These are phyloP conservation scores for Sporothrix pallida DNA, from an alignment of 2,329 filamentous ascomycete genomes.

Conservation along the genomic window DNA sequence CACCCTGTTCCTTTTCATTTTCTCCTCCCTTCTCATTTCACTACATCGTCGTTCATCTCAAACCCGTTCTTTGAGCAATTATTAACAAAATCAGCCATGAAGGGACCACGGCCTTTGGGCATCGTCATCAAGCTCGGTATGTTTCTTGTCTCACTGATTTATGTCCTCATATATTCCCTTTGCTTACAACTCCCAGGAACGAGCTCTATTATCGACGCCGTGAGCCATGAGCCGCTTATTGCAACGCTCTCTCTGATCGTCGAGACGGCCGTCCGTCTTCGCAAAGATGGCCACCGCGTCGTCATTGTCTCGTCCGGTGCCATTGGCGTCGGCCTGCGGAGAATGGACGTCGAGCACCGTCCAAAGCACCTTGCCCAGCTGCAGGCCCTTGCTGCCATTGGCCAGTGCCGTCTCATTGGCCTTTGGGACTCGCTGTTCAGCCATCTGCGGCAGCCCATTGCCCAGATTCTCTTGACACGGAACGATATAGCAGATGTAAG, in stretches of 20 bases:
- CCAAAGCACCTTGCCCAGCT: slow-evolving; percentile 90
- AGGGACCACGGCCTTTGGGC: slow-evolving; percentile 68
- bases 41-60: slow-evolving; percentile 25
- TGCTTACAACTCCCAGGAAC: slow-evolving; percentile 68
- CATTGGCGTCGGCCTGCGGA: slow-evolving; percentile 88
- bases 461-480: slow-evolving; percentile 90
- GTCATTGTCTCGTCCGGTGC: slow-evolving; percentile 97
- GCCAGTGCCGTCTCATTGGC: slow-evolving; percentile 92
- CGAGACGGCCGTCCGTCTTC: slow-evolving; percentile 86
- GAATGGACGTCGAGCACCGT: slow-evolving; percentile 85
- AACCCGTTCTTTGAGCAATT: background rate
- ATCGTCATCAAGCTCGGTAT: slow-evolving; percentile 89
- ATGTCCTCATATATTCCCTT: background rate
- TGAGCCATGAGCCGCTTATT: slow-evolving; percentile 88
- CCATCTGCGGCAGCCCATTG: slow-evolving; percentile 86
- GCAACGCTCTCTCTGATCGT: slow-evolving; percentile 92
- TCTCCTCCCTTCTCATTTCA: background rate
- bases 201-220: slow-evolving; percentile 98
- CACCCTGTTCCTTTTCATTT: background rate
- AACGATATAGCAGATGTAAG: slow-evolving; percentile 94
- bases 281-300: slow-evolving; percentile 89
- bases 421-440: slow-evolving; percentile 93
- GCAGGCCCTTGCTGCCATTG: slow-evolving; percentile 93
- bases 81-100: slow-evolving; percentile 60
- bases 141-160: slow-evolving; percentile 38